Conservation (phyloP, 345 rosid species). For the Corchorus capsularis region DNA sequence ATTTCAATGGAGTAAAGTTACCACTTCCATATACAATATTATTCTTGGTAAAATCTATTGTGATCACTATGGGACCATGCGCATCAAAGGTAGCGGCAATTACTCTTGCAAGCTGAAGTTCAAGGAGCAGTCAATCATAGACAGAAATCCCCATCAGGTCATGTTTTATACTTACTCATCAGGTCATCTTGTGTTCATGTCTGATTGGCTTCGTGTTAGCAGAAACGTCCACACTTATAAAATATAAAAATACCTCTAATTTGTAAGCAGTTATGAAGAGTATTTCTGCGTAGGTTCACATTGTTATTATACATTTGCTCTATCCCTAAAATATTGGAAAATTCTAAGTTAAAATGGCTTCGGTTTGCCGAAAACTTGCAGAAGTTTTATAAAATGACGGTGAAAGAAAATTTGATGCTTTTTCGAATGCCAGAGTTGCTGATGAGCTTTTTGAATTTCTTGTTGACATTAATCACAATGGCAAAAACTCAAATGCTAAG, state of each 20-base stretch:
- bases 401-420: neutral
- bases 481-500: neutral
- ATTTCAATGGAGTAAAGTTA: conserved; percentile 98
- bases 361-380: neutral
- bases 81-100: conserved; percentile 79
- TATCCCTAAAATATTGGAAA: neutral
- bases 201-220: neutral
- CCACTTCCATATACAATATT: conserved; percentile 97
- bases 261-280: neutral
- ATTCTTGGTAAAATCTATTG: conserved; percentile 94
- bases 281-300: neutral
- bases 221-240: neutral
- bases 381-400: neutral
- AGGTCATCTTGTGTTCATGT: conserved; percentile 47
- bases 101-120: conserved; percentile 94
- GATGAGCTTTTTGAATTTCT: neutral
- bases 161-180: conserved; percentile 51
- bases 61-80: conserved; percentile 98
- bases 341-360: neutral
- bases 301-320: neutral
- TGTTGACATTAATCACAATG: neutral
- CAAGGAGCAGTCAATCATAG: conserved; percentile 98
- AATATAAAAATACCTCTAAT: neutral
- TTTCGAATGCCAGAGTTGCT: conserved; percentile 4
- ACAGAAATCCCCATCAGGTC: conserved; percentile 98